A percentile compares a stretch with the other conserved stretches of the same genome.
phyloP scores from a whole-genome alignment of 129 eudicot species.

The Escallonia herrerae region DNA sequence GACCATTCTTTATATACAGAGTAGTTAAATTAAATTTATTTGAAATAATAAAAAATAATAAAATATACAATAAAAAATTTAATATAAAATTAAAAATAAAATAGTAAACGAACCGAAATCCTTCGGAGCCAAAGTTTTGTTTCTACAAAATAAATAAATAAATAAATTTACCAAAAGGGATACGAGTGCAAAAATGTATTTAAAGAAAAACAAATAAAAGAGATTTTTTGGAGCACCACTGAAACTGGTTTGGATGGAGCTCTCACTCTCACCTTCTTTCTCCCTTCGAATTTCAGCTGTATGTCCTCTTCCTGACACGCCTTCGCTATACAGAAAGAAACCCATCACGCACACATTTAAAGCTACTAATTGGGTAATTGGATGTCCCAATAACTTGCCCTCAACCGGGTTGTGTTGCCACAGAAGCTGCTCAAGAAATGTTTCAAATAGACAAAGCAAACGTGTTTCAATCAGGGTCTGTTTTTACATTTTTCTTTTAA shows the following conservation, averaged over 20 bases:
- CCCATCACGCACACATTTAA: slow-evolving; percentile 6
- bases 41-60: too few relatives aligned
- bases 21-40: too few relatives aligned
- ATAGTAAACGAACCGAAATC: too few relatives aligned
- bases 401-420: slow-evolving; percentile 12
- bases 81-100: too few relatives aligned
- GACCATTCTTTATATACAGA: too few relatives aligned
- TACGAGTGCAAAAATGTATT: neutral
- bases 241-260: slow-evolving; percentile 33
- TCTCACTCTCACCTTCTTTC: slow-evolving; percentile 38
- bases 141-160: too few relatives aligned
- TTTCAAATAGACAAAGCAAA: slow-evolving; percentile 5
- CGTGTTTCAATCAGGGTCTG: slow-evolving; percentile 42
- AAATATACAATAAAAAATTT: too few relatives aligned
- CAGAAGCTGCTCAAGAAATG: slow-evolving; percentile 16
- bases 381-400: slow-evolving; percentile 12
- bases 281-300: slow-evolving; percentile 17
- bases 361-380: slow-evolving; percentile 3
- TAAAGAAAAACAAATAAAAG: too few relatives aligned
- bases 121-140: too few relatives aligned
- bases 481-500: neutral
- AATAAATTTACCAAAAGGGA: neutral
- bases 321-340: slow-evolving; percentile 10
- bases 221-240: neutral
- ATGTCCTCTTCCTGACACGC: slow-evolving; percentile 5